Percentiles rank a stretch among this genome's conserved stretches.
These are phyloP conservation scores for Celoporthe dispersa DNA, from an alignment of 2,329 filamentous ascomycete species.

Conservation along the genomic window DNA sequence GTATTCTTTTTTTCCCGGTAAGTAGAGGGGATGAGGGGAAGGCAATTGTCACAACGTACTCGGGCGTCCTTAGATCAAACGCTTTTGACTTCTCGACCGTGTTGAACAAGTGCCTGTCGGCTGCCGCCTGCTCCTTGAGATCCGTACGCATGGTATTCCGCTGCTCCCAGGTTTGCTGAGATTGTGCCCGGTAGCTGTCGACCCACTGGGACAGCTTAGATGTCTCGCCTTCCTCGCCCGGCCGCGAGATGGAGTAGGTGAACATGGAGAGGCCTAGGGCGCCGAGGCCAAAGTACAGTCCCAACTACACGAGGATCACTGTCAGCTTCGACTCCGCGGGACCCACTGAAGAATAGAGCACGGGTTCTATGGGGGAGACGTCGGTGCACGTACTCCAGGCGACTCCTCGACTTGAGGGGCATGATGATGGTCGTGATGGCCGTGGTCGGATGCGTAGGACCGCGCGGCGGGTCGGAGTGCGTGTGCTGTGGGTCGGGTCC, in stretches of 20 bases:
- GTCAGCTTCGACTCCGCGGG: neutral
- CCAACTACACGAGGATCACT: constrained; percentile 43
- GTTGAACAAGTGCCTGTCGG: constrained; percentile 60
- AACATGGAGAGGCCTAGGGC: constrained; percentile 49
- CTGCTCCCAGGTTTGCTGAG: constrained; percentile 54
- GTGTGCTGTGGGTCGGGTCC: constrained; percentile 36
- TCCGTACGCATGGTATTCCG: constrained; percentile 58
- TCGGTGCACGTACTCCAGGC: constrained; percentile 55
- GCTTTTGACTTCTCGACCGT: constrained; percentile 49
- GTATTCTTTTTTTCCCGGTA: no score
- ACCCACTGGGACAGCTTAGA: constrained; percentile 53
- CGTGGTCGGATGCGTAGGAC: constrained; percentile 60
- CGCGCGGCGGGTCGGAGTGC: constrained; percentile 42
- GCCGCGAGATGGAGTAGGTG: constrained; percentile 55
- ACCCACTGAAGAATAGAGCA: constrained; percentile 10
- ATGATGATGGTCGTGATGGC: constrained; percentile 45
- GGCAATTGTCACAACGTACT: constrained; percentile 49
- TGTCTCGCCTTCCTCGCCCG: constrained; percentile 54
- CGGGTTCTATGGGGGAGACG: no score
- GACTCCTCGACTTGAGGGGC: constrained; percentile 53
- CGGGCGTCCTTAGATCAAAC: constrained; percentile 60
- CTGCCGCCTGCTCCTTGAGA: constrained; percentile 59
- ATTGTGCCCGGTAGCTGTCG: constrained; percentile 48
- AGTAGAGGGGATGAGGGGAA: neutral
- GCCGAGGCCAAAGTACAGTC: constrained; percentile 52